Percentiles rank a stretch among this genome's conserved stretches.
Conservation (phyloP, 2,329 filamentous ascomycete genomes). For the Sclerotinia glacialis region DNA sequence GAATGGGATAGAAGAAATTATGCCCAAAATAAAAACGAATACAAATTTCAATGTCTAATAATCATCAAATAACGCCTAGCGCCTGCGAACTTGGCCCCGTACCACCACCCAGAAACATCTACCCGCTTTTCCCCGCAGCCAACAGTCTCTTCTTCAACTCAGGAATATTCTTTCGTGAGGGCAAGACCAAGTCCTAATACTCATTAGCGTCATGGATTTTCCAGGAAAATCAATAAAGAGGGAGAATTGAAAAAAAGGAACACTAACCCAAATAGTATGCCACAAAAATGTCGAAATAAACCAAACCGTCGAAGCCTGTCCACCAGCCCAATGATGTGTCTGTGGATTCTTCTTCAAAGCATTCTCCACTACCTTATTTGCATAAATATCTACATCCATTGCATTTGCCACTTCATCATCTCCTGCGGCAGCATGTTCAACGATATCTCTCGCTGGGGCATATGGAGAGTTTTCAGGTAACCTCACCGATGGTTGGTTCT, state of each 20-base stretch:
- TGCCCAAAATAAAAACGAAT: not conserved
- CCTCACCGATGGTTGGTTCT: conserved; percentile 24
- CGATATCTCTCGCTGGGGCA: conserved; percentile 26
- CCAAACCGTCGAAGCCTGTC: conserved; percentile 25
- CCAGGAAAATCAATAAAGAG: no score
- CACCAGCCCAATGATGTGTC: conserved; percentile 29
- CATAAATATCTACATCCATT: conserved; percentile 27
- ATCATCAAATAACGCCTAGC: not conserved
- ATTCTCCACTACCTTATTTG: conserved; percentile 30
- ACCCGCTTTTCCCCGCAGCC: conserved; percentile 17
- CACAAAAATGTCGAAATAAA: conserved; percentile 26
- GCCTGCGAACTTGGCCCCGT: not conserved
- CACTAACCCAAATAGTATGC: conserved; percentile 27
- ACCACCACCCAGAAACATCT: not conserved
- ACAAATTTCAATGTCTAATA: not conserved
- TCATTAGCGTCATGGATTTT: not conserved
- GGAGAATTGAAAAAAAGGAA: no score
- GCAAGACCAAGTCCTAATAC: conserved; percentile 19
- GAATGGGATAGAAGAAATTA: not conserved
- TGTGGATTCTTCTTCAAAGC: conserved; percentile 29
- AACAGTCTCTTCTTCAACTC: conserved; percentile 22
- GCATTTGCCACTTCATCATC: conserved; percentile 4
- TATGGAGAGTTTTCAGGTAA: conserved; percentile 30
- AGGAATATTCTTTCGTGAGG: conserved; percentile 1
- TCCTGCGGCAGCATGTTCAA: conserved; percentile 26